Percentiles rank a stretch among this genome's conserved stretches.
Evolutionary conservation across 1,139 yeast species (phyloP).

Genomic region (Lodderomyces orthopsilosis): DNA sequence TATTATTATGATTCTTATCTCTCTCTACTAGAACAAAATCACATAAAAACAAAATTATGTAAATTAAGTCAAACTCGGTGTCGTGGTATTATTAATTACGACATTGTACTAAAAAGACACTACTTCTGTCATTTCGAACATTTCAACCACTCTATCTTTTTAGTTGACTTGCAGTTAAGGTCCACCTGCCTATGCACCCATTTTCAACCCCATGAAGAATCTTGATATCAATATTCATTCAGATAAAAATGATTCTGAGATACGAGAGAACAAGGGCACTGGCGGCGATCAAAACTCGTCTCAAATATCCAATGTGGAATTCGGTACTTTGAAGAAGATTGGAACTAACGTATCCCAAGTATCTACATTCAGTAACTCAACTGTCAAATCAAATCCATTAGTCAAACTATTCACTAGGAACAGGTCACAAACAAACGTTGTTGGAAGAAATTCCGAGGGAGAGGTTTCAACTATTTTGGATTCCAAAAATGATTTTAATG

Average conservation of each 20-base stretch:
- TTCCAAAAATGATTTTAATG: neutral
- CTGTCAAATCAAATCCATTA: slow-evolving; percentile 28
- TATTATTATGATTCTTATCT: too few relatives aligned
- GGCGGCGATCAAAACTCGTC: neutral
- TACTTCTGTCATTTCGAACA: too few relatives aligned
- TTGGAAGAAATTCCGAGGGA: neutral
- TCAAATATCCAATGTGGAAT: slow-evolving; percentile 30
- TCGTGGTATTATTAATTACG: too few relatives aligned
- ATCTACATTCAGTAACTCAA: slow-evolving; percentile 22
- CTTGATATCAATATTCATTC: neutral
- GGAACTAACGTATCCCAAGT: slow-evolving; percentile 32
- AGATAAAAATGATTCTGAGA: neutral
- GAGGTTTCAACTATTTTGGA: neutral
- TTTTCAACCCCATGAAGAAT: neutral
- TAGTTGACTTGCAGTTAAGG: neutral
- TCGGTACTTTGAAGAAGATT: slow-evolving; percentile 36
- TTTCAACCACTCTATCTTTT: too few relatives aligned
- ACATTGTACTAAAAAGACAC: too few relatives aligned
- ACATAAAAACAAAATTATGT: too few relatives aligned
- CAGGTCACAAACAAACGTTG: slow-evolving; percentile 17
- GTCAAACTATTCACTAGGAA: slow-evolving; percentile 36
- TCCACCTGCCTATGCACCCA: neutral
- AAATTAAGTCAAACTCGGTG: too few relatives aligned
- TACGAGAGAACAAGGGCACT: neutral
- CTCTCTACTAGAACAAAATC: too few relatives aligned